Evolutionary conservation across 108 stramenopile species (phyloP), one percentile per base, ranked within the genome.

Genomic region (Pseudonitzschia delicatissima): DNA sequence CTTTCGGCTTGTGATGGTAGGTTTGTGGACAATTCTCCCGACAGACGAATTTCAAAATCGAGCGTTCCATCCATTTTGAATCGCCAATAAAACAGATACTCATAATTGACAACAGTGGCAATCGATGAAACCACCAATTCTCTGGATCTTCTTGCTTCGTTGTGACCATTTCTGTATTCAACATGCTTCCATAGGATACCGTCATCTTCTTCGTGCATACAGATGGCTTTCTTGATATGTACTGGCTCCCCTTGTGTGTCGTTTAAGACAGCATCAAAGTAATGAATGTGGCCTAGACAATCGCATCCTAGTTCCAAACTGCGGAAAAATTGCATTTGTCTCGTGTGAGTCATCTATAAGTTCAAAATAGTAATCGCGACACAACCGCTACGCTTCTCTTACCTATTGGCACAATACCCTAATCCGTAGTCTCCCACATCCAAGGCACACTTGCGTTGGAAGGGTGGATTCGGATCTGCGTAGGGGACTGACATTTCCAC

Each of bases 401-500:
- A n/a, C n/a, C n/a, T 73, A 57, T 85, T 88, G 28, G 82, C 69
- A 62, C 84, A 86, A 51, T 65, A 83, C 31, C 84, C 84, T 26
- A 77, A 45, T 12, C 81, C 84, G 53, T 82, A 79, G 32, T 82
- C 84, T 29, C 80, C 80, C 9, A 80, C 81, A 44, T 82, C 84
- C 49, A 84, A 84, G 28, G 83, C 82, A 68, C 82, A 84, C 40
- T 87, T 87, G 21, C 82, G 77, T 23, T 62, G 59, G 63, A 53
- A 76, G 11, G 83, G 86, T n/a, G 78, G 74, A 37, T 64, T 37
- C 1, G 83, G 85, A 59, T 86, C 85, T 1, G 75, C 85, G 59
- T 89, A 89, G 1, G 88, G 88, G 2, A 89, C 88, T 28, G 85
- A 85, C 88, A 89, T 89, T 70, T 89, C 88, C 21, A 86, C 88